Conservation (phyloP, 129 eudicot species). For the Artemisia argyi region DNA sequence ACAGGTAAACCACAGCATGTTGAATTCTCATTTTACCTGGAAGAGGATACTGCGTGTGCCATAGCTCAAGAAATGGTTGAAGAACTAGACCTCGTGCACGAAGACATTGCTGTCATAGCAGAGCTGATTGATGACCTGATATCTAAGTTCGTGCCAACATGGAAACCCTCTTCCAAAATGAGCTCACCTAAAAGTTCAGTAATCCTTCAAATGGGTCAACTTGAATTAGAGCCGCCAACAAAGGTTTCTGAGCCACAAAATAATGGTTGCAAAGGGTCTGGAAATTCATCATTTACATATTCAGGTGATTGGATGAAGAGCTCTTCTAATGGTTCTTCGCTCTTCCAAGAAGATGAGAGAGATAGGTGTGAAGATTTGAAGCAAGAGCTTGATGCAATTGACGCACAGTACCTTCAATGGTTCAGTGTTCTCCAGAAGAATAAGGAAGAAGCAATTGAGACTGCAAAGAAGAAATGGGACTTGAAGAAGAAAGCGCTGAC, state of each 20-base stretch:
- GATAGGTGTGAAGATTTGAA: constrained; percentile 49
- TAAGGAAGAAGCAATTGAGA: constrained; percentile 60
- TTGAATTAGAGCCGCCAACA: constrained; percentile 19
- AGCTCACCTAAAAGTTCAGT: constrained; percentile 28
- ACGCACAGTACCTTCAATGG: constrained; percentile 43
- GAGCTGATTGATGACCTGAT: constrained; percentile 61
- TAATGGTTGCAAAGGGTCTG: constrained; percentile 16
- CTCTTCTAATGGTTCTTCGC: constrained; percentile 15
- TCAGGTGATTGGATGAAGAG: constrained; percentile 37
- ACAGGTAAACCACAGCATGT: constrained; percentile 53
- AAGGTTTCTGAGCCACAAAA: constrained; percentile 1
- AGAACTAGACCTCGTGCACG: constrained; percentile 46
- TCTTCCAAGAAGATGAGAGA: constrained; percentile 25
- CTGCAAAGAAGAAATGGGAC: constrained; percentile 63
- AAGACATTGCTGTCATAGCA: constrained; percentile 55
- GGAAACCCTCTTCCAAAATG: constrained; percentile 42
- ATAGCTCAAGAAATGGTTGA: constrained; percentile 82
- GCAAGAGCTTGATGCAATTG: constrained; percentile 60
- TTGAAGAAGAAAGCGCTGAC: constrained; percentile 22
- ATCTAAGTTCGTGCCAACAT: constrained; percentile 43
- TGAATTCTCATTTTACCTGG: constrained; percentile 49
- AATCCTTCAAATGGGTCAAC: constrained; percentile 20
- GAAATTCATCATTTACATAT: constrained; percentile 14
- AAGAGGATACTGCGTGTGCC: constrained; percentile 53
- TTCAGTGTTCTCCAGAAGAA: constrained; percentile 48